Evolutionary conservation across 306 rosid genomes (phyloP).

Genomic region (Lathyrus aphaca): DNA sequence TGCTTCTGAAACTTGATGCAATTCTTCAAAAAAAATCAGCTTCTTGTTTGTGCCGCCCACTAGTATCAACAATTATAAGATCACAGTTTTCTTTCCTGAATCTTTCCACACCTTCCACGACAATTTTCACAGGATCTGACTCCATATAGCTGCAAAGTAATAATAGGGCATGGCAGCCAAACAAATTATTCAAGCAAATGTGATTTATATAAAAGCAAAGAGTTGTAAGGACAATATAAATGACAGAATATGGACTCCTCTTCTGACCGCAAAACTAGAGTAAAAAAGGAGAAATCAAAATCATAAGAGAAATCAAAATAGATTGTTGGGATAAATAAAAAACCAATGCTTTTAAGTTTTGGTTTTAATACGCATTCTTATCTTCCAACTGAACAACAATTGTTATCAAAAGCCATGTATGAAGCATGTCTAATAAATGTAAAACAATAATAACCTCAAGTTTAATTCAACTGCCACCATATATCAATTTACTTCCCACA

Average conservation of each 20-base stretch:
- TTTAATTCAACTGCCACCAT: slow-evolving; percentile 7
- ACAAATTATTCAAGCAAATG: slow-evolving; percentile 24
- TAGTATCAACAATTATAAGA: background rate
- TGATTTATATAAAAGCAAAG: slow-evolving; percentile 1
- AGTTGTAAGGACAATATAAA: background rate
- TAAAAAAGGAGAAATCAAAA: background rate
- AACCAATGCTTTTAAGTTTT: background rate
- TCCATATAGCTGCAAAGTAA: slow-evolving; percentile 51
- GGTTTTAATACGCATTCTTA: background rate
- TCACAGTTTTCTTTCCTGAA: background rate
- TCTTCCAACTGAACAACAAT: background rate
- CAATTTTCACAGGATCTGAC: background rate
- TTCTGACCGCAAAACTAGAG: background rate
- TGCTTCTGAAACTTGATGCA: background rate
- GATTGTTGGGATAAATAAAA: slow-evolving; percentile 17
- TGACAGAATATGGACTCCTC: slow-evolving; percentile 11
- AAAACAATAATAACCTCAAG: slow-evolving; percentile 13
- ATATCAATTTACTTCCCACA: background rate
- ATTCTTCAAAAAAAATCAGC: too few relatives aligned
- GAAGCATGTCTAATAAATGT: slow-evolving; percentile 5
- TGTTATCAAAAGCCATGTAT: slow-evolving; percentile 3
- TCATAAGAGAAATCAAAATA: slow-evolving; percentile 5
- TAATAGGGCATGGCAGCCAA: slow-evolving; percentile 28
- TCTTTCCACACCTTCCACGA: background rate
- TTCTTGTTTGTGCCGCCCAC: background rate